These are phyloP conservation scores for Orbilia blumenaviensis DNA, from an alignment of 2,329 filamentous ascomycete species.

Conservation along the genomic window DNA sequence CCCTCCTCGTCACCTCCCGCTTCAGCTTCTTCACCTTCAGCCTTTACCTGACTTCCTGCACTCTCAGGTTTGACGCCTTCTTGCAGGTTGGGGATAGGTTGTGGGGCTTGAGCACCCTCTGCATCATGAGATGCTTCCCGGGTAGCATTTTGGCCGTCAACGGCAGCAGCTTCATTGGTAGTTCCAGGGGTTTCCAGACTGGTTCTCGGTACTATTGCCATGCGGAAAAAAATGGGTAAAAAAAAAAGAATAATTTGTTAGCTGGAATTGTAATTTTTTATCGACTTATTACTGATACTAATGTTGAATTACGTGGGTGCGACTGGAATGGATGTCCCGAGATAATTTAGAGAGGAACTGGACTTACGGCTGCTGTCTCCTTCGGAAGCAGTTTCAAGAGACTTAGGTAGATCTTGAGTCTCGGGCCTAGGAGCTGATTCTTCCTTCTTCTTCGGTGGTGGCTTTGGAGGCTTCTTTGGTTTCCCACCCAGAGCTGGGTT, in stretches of 20 bases:
- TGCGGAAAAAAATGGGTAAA: too few relatives aligned
- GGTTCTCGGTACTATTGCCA: not conserved
- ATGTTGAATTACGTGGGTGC: too few relatives aligned
- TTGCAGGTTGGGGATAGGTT: constrained; percentile 58
- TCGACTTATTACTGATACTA: too few relatives aligned
- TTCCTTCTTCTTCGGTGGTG: constrained; percentile 68
- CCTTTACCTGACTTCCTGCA: constrained; percentile 62
- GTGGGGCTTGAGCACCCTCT: not conserved
- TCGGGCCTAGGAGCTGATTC: constrained; percentile 53
- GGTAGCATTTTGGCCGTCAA: not conserved
- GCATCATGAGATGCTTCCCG: not conserved
- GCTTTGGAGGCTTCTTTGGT: constrained; percentile 89
- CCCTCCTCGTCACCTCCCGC: constrained; percentile 60
- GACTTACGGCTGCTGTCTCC: constrained; percentile 8
- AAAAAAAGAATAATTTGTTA: too few relatives aligned
- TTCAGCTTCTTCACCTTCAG: constrained; percentile 63
- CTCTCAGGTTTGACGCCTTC: constrained; percentile 60
- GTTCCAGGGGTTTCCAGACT: not conserved
- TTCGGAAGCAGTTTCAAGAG: not conserved
- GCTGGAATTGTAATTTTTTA: too few relatives aligned
- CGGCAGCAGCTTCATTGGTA: constrained; percentile 4
- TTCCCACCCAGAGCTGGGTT: constrained; percentile 82
- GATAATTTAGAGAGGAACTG: not conserved
- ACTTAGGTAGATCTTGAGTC: not conserved
- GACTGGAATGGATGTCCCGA: not conserved